Evolutionary conservation across 169 alveolate species (phyloP).

Genomic region (Eimeria sp.): DNA sequence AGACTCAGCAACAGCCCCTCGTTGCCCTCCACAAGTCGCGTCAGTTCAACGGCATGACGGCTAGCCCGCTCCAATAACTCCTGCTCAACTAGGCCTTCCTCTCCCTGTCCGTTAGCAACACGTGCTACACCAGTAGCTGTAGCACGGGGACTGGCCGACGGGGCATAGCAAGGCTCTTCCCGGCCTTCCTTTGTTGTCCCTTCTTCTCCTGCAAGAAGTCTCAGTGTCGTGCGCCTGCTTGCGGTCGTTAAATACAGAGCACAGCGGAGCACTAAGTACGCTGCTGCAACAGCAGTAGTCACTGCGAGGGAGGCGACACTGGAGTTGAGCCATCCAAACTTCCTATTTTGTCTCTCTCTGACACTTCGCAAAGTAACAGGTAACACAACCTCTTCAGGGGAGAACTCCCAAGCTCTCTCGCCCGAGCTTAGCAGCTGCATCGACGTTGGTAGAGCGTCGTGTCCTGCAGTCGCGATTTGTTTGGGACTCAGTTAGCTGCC

Average conservation of each 20-base stretch:
- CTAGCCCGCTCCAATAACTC: neutral
- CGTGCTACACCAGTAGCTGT: neutral
- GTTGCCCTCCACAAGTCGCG: neutral
- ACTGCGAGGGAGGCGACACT: neutral
- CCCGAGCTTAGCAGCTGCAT: neutral
- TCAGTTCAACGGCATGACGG: neutral
- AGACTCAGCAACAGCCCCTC: neutral
- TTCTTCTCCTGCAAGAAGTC: neutral
- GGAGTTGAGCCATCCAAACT: neutral
- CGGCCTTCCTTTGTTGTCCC: neutral
- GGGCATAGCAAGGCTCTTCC: neutral
- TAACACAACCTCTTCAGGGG: neutral
- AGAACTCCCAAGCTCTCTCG: neutral
- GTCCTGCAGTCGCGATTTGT: neutral
- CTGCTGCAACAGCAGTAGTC: neutral
- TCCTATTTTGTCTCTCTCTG: neutral
- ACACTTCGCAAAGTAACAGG: neutral
- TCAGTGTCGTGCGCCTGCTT: neutral
- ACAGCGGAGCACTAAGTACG: slow-evolving; percentile 15
- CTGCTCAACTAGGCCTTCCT: neutral
- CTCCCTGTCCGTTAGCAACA: neutral
- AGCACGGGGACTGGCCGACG: neutral
- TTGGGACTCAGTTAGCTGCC: neutral
- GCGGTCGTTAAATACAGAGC: neutral
- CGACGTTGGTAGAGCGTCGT: neutral